phyloP scores from a whole-genome alignment of 2,329 filamentous ascomycete genomes.

The Penicillium janthinellum region DNA sequence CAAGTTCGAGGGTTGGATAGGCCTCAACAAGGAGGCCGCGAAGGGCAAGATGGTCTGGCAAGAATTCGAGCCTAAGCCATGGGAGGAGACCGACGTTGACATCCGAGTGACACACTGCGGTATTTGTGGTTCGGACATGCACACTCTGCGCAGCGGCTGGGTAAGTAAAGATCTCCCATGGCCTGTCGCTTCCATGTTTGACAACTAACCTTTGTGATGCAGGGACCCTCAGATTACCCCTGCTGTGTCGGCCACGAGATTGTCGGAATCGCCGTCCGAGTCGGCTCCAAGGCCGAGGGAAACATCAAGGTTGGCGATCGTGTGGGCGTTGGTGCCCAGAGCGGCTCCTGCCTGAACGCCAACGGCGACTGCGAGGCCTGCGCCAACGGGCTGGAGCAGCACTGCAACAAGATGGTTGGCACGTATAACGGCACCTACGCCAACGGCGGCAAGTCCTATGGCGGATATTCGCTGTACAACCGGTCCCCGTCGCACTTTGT shows the following conservation, averaged over 20 bases:
- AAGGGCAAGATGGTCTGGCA: conserved; percentile 58
- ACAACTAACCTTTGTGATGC: background rate
- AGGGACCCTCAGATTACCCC: conserved; percentile 41
- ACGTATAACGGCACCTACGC: conserved; percentile 34
- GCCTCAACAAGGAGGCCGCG: conserved; percentile 50
- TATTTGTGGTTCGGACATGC: conserved; percentile 65
- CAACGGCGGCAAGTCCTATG: conserved; percentile 65
- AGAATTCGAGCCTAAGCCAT: conserved; percentile 63
- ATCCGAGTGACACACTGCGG: conserved; percentile 66
- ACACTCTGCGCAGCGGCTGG: conserved; percentile 56
- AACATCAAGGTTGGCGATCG: conserved; percentile 39
- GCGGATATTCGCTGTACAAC: conserved; percentile 63
- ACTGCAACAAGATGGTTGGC: conserved; percentile 31
- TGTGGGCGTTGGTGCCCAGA: conserved; percentile 62
- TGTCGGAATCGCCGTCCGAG: conserved; percentile 60
- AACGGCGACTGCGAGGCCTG: conserved; percentile 56
- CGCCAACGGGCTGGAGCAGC: conserved; percentile 40
- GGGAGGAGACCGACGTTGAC: conserved; percentile 66
- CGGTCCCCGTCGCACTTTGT: conserved; percentile 61
- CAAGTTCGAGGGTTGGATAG: conserved; percentile 61
- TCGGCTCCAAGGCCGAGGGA: conserved; percentile 50
- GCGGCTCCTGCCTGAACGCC: conserved; percentile 53
- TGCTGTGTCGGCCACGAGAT: conserved; percentile 67
- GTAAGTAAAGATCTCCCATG: conserved; percentile 22
- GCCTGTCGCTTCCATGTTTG: background rate